Percentiles rank a stretch among this genome's conserved stretches.
phyloP scores from a whole-genome alignment of 257 asterid genomes.

The Primulina tabacum region DNA sequence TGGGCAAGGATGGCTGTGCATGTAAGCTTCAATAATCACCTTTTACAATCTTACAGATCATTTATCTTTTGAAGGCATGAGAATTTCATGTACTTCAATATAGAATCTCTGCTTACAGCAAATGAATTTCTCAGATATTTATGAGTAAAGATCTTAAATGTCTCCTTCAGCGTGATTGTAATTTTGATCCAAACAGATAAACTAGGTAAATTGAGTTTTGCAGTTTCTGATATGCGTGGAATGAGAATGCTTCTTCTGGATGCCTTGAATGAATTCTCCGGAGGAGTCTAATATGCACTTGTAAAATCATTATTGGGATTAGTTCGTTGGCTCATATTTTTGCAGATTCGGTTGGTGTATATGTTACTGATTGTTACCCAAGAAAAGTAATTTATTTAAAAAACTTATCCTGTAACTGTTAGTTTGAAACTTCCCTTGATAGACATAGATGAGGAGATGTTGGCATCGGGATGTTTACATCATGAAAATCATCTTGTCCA shows the following conservation, averaged over 20 bases:
- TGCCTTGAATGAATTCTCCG: background rate
- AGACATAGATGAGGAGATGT: conserved; percentile 11
- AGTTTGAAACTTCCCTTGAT: background rate
- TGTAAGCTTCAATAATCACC: conserved; percentile 37
- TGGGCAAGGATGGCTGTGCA: conserved; percentile 81
- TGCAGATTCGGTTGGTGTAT: conserved; percentile 20
- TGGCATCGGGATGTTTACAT: conserved; percentile 3
- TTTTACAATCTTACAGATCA: conserved; percentile 14
- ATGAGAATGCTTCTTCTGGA: background rate
- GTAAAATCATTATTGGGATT: no score
- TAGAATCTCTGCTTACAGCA: conserved; percentile 8
- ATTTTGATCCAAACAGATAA: conserved; percentile 19
- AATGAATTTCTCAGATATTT: conserved; percentile 11
- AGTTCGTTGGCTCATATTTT: background rate
- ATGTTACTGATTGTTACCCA: conserved; percentile 16
- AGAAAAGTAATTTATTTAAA: background rate
- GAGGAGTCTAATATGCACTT: no score
- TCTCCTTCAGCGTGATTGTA: conserved; percentile 1
- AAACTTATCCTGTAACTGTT: conserved; percentile 4
- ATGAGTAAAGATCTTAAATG: conserved; percentile 5
- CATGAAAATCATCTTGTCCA: background rate
- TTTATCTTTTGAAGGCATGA: conserved; percentile 23
- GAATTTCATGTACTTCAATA: conserved; percentile 15
- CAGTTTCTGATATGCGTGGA: background rate
- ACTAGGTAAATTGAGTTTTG: conserved; percentile 4